Base-by-base conservation (phyloP, 805 yeast genomes). In the Hagleromyces aurorensis region DNA sequence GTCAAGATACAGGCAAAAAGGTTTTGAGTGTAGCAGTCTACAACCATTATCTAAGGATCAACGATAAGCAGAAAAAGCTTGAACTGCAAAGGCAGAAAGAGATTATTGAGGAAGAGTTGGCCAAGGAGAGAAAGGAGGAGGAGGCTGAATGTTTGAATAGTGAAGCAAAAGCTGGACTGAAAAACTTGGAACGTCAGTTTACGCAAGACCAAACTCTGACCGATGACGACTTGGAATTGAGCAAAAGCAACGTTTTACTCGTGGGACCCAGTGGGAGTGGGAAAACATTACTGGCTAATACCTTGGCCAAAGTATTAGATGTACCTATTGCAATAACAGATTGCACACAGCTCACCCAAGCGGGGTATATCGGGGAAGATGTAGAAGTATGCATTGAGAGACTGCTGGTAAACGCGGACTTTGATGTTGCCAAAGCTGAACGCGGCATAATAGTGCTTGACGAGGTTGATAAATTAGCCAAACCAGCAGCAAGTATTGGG, bases 341-440 rank as follows among this genome's bases (percentile, higher is more conserved):
- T 41, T 74, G 79, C 44, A 73, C 80, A 0, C 70, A 75, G 24
- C 44, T 73, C 34, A 73, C 80, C 0, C 79, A 73, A 43, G 77
- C 79, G 0, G 80, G 80, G 5, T 73, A 74, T 42, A 71, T 74
- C 24, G 80, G 80, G 14, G 79, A 73, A 36, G 79, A 74, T 49
- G 75, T 71, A 11, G 78, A 74, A 37, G 55, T 65, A 17, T 72
- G 78, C 40, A 62, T 73, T 14, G 72, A 70, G 44, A 61, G 75
- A 33, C 52, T 73, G 13, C 48, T 72, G 27, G 65, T 65, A 3
- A 64, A 57, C 37, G 65, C 78, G 3, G 67, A 66, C 23, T 69
- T 63, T 39, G 72, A 72, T 40, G 68, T 70, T 14, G 67, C 63
- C 7, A 60, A 60, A 21, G 67, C 74, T 16, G 75, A 73, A 41